Evolutionary conservation across 805 yeast genomes (phyloP).

Genomic region (Brettanomyces naardenensis): DNA sequence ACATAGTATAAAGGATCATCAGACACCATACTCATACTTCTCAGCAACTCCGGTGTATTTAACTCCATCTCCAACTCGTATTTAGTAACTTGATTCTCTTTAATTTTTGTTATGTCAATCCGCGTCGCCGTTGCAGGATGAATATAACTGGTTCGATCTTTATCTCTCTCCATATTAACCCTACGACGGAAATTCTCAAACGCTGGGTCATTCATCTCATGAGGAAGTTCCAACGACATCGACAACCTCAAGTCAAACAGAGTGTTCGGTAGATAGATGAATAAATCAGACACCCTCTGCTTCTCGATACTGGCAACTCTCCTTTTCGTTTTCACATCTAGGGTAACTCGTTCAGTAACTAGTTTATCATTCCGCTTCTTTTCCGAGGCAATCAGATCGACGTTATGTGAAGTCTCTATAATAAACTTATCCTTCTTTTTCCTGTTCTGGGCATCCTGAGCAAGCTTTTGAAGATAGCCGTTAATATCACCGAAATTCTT

Average conservation of each 20-base stretch:
- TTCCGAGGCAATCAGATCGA: slow-evolving; percentile 57
- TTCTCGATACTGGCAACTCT: slow-evolving; percentile 64
- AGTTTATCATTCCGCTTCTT: slow-evolving; percentile 61
- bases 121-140: slow-evolving; percentile 68
- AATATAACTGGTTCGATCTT: slow-evolving; percentile 65
- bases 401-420: slow-evolving; percentile 50
- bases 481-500: slow-evolving; percentile 51
- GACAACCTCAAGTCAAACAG: slow-evolving; percentile 72
- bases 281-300: slow-evolving; percentile 63
- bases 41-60: slow-evolving; percentile 24
- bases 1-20: slow-evolving; percentile 35
- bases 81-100: slow-evolving; percentile 21
- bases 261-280: slow-evolving; percentile 67
- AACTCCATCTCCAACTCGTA: slow-evolving; percentile 30
- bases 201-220: slow-evolving; percentile 42
- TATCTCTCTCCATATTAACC: slow-evolving; percentile 49
- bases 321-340: slow-evolving; percentile 62
- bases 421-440: slow-evolving; percentile 38
- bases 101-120: slow-evolving; percentile 64
- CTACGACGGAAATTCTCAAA: slow-evolving; percentile 44
- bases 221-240: slow-evolving; percentile 70
- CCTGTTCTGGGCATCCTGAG: slow-evolving; percentile 22
- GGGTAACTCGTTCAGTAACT: slow-evolving; percentile 54
- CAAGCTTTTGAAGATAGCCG: slow-evolving; percentile 46
- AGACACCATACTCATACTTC: slow-evolving; percentile 22